These are phyloP conservation scores for Hericium rajendrae DNA, from an alignment of 768 basidiomycete species.

Conservation along the genomic window DNA sequence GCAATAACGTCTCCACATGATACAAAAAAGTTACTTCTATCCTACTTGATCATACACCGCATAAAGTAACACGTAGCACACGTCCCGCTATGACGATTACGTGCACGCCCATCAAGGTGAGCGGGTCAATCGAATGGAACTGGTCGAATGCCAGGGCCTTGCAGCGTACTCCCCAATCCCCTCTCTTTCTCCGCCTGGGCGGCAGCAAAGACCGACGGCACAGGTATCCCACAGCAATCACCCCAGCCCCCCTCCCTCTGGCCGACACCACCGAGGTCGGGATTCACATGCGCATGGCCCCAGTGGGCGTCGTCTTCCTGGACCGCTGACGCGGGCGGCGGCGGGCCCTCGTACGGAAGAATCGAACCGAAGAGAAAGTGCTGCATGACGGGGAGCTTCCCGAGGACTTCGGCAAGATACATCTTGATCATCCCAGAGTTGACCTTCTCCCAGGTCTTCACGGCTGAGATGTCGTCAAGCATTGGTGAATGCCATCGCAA, in stretches of 20 bases:
- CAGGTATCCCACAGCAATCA: slow-evolving; percentile 85
- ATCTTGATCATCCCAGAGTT: slow-evolving; percentile 97
- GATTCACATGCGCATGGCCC: slow-evolving; percentile 40
- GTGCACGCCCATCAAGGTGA: too few relatives aligned
- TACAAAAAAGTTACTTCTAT: too few relatives aligned
- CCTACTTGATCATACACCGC: too few relatives aligned
- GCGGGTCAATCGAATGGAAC: slow-evolving; percentile 64
- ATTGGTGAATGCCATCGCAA: slow-evolving; percentile 98
- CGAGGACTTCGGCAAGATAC: slow-evolving; percentile 92
- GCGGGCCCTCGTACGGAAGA: slow-evolving; percentile 56
- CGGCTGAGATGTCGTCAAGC: slow-evolving; percentile 92
- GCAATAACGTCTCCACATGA: too few relatives aligned
- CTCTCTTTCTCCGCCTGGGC: slow-evolving; percentile 35
- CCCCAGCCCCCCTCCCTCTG: slow-evolving; percentile 60
- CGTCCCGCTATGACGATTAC: too few relatives aligned
- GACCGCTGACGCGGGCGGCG: slow-evolving; percentile 24
- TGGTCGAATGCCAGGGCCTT: slow-evolving; percentile 58
- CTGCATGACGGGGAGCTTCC: slow-evolving; percentile 91
- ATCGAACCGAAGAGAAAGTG: slow-evolving; percentile 92
- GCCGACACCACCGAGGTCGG: slow-evolving; percentile 28
- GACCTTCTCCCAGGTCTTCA: slow-evolving; percentile 94
- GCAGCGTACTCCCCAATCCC: slow-evolving; percentile 28
- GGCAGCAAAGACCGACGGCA: slow-evolving; percentile 77
- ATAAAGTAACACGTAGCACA: too few relatives aligned
- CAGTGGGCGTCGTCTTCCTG: slow-evolving; percentile 31